These are phyloP conservation scores for Tanacetum coccineum DNA, from an alignment of 129 eudicot species.

Conservation along the genomic window DNA sequence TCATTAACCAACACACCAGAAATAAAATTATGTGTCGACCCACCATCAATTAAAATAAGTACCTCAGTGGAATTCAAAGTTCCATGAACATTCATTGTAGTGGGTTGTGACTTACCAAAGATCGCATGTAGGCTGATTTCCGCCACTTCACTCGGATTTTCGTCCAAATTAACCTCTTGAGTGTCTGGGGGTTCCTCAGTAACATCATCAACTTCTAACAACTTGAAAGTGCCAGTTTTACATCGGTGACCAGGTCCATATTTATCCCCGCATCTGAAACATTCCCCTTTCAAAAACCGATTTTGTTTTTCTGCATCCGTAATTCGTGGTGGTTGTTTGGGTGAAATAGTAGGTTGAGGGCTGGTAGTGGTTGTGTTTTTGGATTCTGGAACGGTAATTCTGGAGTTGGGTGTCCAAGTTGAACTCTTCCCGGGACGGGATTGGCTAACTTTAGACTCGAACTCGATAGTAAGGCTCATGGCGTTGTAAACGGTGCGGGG, in stretches of 20 bases:
- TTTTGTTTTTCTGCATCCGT: background rate
- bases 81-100: constrained; percentile 2
- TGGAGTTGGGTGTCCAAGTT: background rate
- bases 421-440: background rate
- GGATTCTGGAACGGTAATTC: background rate
- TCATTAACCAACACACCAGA: background rate
- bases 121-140: no score
- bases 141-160: no score
- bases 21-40: background rate
- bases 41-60: background rate
- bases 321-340: background rate
- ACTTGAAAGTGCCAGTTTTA: constrained; percentile 13
- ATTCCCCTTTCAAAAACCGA: constrained; percentile 15
- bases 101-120: background rate
- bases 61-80: background rate
- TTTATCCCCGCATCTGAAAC: constrained; percentile 15
- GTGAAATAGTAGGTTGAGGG: background rate
- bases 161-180: background rate
- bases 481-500: background rate
- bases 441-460: background rate
- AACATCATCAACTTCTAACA: background rate
- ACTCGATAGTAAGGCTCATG: no score
- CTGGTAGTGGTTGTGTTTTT: background rate
- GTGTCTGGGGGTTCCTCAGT: background rate
- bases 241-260: no score